Conservation (phyloP, 2,329 filamentous ascomycete species). For the Nigrospora sphaerica region DNA sequence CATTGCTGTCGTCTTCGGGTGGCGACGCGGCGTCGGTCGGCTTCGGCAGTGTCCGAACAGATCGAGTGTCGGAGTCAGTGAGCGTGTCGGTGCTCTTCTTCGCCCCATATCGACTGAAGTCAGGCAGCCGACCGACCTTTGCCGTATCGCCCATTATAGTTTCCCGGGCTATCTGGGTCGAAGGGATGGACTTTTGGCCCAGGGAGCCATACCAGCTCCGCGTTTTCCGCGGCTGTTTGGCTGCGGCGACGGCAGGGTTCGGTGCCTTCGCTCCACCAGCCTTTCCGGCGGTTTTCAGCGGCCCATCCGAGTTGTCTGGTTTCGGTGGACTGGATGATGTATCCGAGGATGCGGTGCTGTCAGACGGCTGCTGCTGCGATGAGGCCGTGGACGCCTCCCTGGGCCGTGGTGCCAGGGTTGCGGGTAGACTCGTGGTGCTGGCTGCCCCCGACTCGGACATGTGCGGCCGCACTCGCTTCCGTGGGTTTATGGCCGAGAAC, state of each 20-base stretch:
- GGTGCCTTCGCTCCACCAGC: too few relatives aligned
- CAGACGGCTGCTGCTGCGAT: conserved; percentile 1
- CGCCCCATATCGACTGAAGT: conserved; percentile 44
- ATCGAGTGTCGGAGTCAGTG: conserved; percentile 22
- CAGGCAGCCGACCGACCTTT: conserved; percentile 35
- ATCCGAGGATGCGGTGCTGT: too few relatives aligned
- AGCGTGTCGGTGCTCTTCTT: conserved; percentile 27
- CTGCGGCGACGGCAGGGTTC: too few relatives aligned
- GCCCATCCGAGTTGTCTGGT: too few relatives aligned
- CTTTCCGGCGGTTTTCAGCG: too few relatives aligned
- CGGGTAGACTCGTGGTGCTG: conserved; percentile 11
- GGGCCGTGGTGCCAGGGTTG: conserved; percentile 10
- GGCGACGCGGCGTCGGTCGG: conserved; percentile 8
- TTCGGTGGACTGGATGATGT: too few relatives aligned
- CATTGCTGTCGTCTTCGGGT: not conserved
- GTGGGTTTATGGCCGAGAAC: conserved; percentile 26
- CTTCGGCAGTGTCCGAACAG: conserved; percentile 19
- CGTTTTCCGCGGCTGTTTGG: conserved; percentile 39
- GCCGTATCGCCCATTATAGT: conserved; percentile 52
- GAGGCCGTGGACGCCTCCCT: not conserved
- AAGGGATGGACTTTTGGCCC: conserved; percentile 45
- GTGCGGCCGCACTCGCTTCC: conserved; percentile 33
- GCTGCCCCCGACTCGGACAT: conserved; percentile 15
- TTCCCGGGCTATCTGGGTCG: conserved; percentile 53
- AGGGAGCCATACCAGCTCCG: conserved; percentile 59